Conservation (phyloP, 106 monocot species). For the Dendrobium huoshanense region DNA sequence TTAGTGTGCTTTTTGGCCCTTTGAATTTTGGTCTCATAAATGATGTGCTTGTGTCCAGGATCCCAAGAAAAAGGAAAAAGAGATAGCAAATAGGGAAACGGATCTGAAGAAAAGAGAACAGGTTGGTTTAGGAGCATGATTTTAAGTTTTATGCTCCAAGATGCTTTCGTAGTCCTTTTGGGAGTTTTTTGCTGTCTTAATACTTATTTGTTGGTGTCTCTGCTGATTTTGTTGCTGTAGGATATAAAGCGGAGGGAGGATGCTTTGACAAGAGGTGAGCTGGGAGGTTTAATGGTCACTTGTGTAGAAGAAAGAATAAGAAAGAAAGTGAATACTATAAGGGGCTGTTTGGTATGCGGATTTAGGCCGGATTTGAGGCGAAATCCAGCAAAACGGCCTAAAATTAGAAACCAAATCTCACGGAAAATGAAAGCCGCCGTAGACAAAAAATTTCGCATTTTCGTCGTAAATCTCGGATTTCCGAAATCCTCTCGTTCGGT, state of each 20-base stretch:
- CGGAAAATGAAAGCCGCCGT: too few species aligned
- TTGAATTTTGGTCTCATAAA: not conserved
- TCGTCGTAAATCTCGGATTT: too few species aligned
- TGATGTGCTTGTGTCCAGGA: slow-evolving; percentile 19
- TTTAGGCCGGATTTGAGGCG: too few species aligned
- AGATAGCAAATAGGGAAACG: slow-evolving; percentile 56
- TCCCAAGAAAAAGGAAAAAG: slow-evolving; percentile 47
- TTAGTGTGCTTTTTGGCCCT: not conserved
- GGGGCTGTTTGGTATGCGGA: too few species aligned
- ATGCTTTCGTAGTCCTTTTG: not conserved
- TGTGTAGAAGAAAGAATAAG: not conserved
- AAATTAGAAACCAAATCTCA: too few species aligned
- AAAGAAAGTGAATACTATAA: not conserved
- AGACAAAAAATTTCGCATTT: too few species aligned
- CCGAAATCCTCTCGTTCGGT: too few species aligned
- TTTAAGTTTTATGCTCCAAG: not conserved
- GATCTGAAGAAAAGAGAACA: slow-evolving; percentile 56
- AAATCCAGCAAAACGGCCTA: too few species aligned
- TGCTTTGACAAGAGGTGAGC: slow-evolving; percentile 28
- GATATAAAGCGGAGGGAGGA: slow-evolving; percentile 44
- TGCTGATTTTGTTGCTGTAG: slow-evolving; percentile 12
- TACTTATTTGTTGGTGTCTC: not conserved
- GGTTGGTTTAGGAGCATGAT: slow-evolving; percentile 16
- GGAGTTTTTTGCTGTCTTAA: not conserved
- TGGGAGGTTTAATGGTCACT: not conserved